A percentile compares a stretch with the other conserved stretches of the same genome.
Evolutionary conservation across 306 rosid genomes (phyloP).

Genomic region (Vigna radiata): DNA sequence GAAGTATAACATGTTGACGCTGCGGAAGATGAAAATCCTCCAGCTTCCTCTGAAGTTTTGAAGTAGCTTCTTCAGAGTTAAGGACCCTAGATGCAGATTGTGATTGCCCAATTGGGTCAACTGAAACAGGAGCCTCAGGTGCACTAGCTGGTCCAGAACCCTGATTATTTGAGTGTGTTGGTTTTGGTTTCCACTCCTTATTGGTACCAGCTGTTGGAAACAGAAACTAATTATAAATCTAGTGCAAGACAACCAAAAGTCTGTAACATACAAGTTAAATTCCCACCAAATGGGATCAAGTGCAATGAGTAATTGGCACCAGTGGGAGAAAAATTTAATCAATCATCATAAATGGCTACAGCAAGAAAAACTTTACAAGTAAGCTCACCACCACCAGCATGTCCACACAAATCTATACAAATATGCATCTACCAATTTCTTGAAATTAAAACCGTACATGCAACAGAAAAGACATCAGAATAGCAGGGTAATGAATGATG

Average conservation of each 20-base stretch:
- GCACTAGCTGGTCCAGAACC: constrained; percentile 63
- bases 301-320: constrained; percentile 9
- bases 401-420: constrained; percentile 25
- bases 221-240: constrained; percentile 47
- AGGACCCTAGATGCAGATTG: constrained; percentile 61
- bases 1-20: constrained; percentile 90
- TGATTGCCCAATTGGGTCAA: constrained; percentile 51
- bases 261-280: neutral
- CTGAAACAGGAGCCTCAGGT: constrained; percentile 58
- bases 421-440: constrained; percentile 13
- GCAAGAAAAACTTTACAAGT: neutral
- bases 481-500: neutral
- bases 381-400: neutral
- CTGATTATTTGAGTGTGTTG: constrained; percentile 60
- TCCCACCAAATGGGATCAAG: neutral
- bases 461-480: neutral
- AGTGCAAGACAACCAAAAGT: constrained; percentile 42
- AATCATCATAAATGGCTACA: constrained; percentile 27
- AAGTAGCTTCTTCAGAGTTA: constrained; percentile 70
- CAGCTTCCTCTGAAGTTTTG: constrained; percentile 73
- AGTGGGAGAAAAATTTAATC: constrained; percentile 36
- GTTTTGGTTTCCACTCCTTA: constrained; percentile 99
- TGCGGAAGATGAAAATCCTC: constrained; percentile 73
- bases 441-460: constrained; percentile 13
- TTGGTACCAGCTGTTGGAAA: constrained; percentile 80